These are phyloP conservation scores for Chrysanthemum seticuspe DNA, from an alignment of 129 eudicot genomes.

Conservation along the genomic window DNA sequence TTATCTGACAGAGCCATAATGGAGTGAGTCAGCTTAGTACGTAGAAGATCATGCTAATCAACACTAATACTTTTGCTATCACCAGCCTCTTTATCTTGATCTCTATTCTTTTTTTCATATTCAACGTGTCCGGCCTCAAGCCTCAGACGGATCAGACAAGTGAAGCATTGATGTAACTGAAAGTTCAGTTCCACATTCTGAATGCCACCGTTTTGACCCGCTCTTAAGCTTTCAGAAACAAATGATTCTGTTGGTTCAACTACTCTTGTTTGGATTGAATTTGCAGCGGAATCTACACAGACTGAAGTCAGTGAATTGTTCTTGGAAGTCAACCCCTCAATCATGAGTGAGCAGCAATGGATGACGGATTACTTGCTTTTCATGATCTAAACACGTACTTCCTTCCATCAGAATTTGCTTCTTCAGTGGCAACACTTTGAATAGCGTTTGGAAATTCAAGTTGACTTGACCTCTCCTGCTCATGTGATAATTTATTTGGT, in stretches of 20 bases:
- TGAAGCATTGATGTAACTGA: conserved; percentile 81
- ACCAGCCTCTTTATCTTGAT: no score
- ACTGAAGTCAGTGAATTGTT: conserved; percentile 9
- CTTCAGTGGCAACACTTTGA: conserved; percentile 44
- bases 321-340: conserved; percentile 58
- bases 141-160: conserved; percentile 70
- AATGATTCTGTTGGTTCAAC: conserved; percentile 27
- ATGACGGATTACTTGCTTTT: conserved; percentile 62
- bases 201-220: conserved; percentile 44
- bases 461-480: conserved; percentile 26
- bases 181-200: conserved; percentile 85
- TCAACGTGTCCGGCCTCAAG: neutral
- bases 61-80: no score
- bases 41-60: conserved; percentile 6
- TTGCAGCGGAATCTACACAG: conserved; percentile 25
- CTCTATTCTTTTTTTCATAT: no score
- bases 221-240: conserved; percentile 38
- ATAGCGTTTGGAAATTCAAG: conserved; percentile 29
- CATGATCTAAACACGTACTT: conserved; percentile 46
- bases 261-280: conserved; percentile 17
- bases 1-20: no score
- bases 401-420: conserved; percentile 53
- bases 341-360: conserved; percentile 75
- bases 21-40: no score
- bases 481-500: conserved; percentile 19